A percentile compares a stretch with the other conserved stretches of the same genome.
Evolutionary conservation across 495 filamentous ascomycete species (phyloP).

Genomic region (Aspergillus steynii): DNA sequence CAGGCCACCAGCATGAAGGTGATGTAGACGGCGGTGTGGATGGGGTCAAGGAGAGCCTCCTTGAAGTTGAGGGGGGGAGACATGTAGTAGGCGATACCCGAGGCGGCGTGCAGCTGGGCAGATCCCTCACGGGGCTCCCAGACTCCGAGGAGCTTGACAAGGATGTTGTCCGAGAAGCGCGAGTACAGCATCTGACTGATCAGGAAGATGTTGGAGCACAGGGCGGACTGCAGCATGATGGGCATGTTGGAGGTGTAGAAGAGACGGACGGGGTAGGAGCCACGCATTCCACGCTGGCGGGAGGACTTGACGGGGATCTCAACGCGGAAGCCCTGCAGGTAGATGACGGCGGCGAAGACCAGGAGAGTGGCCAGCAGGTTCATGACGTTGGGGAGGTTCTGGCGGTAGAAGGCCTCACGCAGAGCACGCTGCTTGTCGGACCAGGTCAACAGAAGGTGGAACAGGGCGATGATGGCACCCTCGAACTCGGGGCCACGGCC

Average conservation of each 20-base stretch:
- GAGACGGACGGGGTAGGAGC: constrained; percentile 69
- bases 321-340: constrained; percentile 99
- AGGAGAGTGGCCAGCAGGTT: constrained; percentile 91
- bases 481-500: constrained; percentile 99
- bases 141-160: constrained; percentile 93
- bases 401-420: constrained; percentile 97
- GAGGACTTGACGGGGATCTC: constrained; percentile 99
- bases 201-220: constrained; percentile 98
- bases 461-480: constrained; percentile 96
- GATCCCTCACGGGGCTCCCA: constrained; percentile 98
- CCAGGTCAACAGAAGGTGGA: constrained; percentile 98
- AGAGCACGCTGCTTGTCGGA: constrained; percentile 97
- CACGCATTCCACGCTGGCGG: constrained; percentile 97
- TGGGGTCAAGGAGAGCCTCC: constrained; percentile 91
- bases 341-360: constrained; percentile 97
- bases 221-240: constrained; percentile 98
- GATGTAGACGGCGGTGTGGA: constrained; percentile 95
- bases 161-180: constrained; percentile 96
- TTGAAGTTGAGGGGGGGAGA: constrained; percentile 96
- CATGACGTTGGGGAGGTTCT: constrained; percentile 99
- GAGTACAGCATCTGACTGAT: constrained; percentile 99
- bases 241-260: constrained; percentile 77
- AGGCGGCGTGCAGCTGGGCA: constrained; percentile 88
- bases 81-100: constrained; percentile 99
- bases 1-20: constrained; percentile 96